These are phyloP conservation scores for Populus euphratica DNA, from an alignment of 345 rosid species.

Conservation along the genomic window DNA sequence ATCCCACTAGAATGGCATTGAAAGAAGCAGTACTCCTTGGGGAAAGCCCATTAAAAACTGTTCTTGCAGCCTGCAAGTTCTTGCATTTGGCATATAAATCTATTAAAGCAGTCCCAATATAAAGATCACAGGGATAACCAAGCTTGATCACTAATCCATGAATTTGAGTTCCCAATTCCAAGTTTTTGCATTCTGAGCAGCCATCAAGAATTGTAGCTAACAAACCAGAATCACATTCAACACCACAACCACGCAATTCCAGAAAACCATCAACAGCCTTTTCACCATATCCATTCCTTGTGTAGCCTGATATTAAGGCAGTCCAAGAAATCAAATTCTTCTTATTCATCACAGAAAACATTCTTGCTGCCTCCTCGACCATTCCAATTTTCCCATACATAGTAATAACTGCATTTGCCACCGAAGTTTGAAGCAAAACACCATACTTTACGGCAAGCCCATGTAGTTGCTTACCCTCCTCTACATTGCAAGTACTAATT, in stretches of 20 bases:
- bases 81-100: constrained; percentile 8
- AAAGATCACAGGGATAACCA: background rate
- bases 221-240: constrained; percentile 5
- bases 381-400: constrained; percentile 28
- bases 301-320: constrained; percentile 9
- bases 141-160: constrained; percentile 11
- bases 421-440: constrained; percentile 19
- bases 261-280: constrained; percentile 6
- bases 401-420: constrained; percentile 34
- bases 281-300: background rate
- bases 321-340: constrained; percentile 8
- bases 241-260: background rate
- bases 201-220: constrained; percentile 6
- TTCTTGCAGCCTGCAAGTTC: constrained; percentile 18
- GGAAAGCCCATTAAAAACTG: constrained; percentile 17
- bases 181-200: background rate
- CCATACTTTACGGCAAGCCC: constrained; percentile 32
- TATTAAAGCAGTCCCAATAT: constrained; percentile 1
- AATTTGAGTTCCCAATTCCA: constrained; percentile 8
- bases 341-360: constrained; percentile 2
- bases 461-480: constrained; percentile 36
- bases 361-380: constrained; percentile 1
- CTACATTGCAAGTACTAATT: constrained; percentile 23
- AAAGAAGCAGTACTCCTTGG: constrained; percentile 16
- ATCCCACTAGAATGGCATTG: constrained; percentile 31